A percentile compares a stretch with the other conserved stretches of the same genome.
phyloP scores from a whole-genome alignment of 2,329 filamentous ascomycete genomes.

The Neodidymelliopsis sp. region DNA sequence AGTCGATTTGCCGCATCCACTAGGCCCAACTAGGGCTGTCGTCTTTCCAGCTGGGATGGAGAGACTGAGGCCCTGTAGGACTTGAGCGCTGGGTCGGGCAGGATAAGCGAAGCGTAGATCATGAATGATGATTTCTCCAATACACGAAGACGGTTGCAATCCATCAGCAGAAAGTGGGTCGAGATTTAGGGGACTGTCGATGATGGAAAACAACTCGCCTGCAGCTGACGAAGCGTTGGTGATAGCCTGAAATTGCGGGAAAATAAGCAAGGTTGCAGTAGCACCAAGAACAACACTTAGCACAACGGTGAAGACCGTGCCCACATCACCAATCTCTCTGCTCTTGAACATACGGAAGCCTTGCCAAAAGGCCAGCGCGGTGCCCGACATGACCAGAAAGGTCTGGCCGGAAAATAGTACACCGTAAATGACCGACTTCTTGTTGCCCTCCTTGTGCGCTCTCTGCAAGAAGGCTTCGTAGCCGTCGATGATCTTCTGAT shows the following conservation, averaged over 20 bases:
- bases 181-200: slow-evolving; percentile 80
- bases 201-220: slow-evolving; percentile 52
- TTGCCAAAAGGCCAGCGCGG: slow-evolving; percentile 48
- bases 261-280: slow-evolving; percentile 52
- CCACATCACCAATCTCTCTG: slow-evolving; percentile 60
- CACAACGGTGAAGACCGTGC: slow-evolving; percentile 58
- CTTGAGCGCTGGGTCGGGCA: slow-evolving; percentile 76
- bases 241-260: slow-evolving; percentile 82
- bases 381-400: slow-evolving; percentile 13
- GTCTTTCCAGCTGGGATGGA: slow-evolving; percentile 67
- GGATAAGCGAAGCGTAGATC: slow-evolving; percentile 95
- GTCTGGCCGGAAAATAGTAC: slow-evolving; percentile 13
- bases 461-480: slow-evolving; percentile 76
- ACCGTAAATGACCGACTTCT: slow-evolving; percentile 14
- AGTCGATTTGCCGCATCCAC: slow-evolving; percentile 85
- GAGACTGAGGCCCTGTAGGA: slow-evolving; percentile 56
- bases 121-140: slow-evolving; percentile 88
- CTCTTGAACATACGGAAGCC: slow-evolving; percentile 61
- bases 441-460: slow-evolving; percentile 61
- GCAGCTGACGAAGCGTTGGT: slow-evolving; percentile 24
- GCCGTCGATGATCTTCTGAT: slow-evolving; percentile 81
- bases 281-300: slow-evolving; percentile 55
- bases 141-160: slow-evolving; percentile 51
- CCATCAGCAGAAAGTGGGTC: slow-evolving; percentile 54
- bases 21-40: slow-evolving; percentile 73